These are phyloP conservation scores for Geotrichum bryndzae DNA, from an alignment of 1,139 yeast genomes.

Conservation along the genomic window DNA sequence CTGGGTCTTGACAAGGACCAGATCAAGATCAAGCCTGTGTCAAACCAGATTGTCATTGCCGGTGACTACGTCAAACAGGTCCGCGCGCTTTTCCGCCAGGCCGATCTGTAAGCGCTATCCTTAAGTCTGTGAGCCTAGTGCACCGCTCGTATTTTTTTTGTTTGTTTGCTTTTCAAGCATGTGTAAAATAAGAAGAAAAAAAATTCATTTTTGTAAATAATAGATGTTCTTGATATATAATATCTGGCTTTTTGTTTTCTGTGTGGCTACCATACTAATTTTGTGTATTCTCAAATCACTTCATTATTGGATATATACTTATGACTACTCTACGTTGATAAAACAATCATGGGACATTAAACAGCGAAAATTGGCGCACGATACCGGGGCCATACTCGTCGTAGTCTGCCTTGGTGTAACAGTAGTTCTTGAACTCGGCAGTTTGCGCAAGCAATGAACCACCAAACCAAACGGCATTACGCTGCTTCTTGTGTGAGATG, in stretches of 20 bases:
- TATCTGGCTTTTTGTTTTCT: neutral
- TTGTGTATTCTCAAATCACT: neutral
- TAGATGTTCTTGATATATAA: neutral
- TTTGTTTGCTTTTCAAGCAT: neutral
- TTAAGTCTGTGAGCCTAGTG: neutral
- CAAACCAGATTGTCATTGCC: slow-evolving; percentile 32
- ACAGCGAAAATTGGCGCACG: slow-evolving; percentile 91
- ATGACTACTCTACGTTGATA: neutral
- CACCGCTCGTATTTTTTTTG: neutral
- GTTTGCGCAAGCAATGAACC: slow-evolving; percentile 96
- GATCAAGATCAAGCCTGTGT: slow-evolving; percentile 32
- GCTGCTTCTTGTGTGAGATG: slow-evolving; percentile 92
- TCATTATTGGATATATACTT: neutral
- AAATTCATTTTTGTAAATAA: neutral
- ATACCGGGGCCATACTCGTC: slow-evolving; percentile 97
- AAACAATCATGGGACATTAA: slow-evolving; percentile 63
- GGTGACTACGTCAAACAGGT: slow-evolving; percentile 27
- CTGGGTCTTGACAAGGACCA: slow-evolving; percentile 28
- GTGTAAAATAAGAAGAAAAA: neutral
- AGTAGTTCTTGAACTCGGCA: slow-evolving; percentile 89
- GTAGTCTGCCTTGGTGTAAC: slow-evolving; percentile 94
- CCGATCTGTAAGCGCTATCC: neutral
- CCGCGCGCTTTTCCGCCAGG: slow-evolving; percentile 9
- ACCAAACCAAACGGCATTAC: slow-evolving; percentile 99
- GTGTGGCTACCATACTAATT: neutral